Evolutionary conservation across 495 filamentous ascomycete species (phyloP).

Genomic region (Pseudomonodictys pantanalensis): DNA sequence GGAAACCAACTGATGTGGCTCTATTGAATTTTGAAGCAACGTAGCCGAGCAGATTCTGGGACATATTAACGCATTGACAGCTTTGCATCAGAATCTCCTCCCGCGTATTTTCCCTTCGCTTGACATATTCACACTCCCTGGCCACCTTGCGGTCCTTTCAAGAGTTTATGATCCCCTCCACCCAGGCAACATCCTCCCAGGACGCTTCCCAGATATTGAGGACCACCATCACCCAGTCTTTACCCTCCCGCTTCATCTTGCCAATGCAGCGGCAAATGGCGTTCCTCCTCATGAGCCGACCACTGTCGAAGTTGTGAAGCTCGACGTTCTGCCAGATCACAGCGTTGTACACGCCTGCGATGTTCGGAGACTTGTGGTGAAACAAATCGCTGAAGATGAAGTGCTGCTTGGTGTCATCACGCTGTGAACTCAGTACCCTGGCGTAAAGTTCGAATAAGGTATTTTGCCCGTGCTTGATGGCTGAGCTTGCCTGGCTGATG

Average conservation of each 20-base stretch:
- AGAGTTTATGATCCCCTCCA: conserved; percentile 39
- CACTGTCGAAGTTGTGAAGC: conserved; percentile 50
- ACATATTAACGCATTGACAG: too few species aligned
- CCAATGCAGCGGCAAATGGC: conserved; percentile 55
- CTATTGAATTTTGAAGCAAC: too few species aligned
- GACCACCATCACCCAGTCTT: conserved; percentile 49
- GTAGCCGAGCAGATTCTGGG: too few species aligned
- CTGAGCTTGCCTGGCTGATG: conserved; percentile 45
- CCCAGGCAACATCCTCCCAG: conserved; percentile 53
- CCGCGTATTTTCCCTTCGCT: too few species aligned
- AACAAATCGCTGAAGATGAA: conserved; percentile 61
- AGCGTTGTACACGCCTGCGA: conserved; percentile 47
- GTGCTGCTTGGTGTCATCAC: conserved; percentile 52
- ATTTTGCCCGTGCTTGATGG: conserved; percentile 44
- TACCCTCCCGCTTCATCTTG: conserved; percentile 47
- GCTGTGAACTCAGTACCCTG: conserved; percentile 52
- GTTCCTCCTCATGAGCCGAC: conserved; percentile 30
- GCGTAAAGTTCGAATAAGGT: conserved; percentile 59
- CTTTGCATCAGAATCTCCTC: too few species aligned
- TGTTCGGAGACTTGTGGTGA: conserved; percentile 53
- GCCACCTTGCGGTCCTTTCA: not conserved
- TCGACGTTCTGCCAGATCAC: conserved; percentile 47
- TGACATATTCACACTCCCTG: not conserved
- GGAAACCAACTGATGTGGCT: too few species aligned
- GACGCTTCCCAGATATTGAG: conserved; percentile 52